Conservation (phyloP, 202 grass and related monocot genomes). For the Carex arenaria region DNA sequence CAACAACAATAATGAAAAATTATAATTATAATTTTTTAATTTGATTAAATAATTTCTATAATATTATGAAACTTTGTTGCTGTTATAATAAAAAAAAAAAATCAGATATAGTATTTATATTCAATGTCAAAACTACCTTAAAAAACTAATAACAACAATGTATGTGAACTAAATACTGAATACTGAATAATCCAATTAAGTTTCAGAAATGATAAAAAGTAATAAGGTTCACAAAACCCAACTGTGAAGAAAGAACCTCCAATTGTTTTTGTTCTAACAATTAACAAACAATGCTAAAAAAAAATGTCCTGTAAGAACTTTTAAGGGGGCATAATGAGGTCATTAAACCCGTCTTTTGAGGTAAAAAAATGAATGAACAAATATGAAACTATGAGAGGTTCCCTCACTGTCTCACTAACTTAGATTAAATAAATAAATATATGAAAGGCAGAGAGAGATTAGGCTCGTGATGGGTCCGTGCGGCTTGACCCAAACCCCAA, state of each 20-base stretch:
- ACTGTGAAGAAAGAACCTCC: too few species aligned
- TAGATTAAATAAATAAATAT: background rate
- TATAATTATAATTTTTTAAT: background rate
- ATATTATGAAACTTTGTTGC: background rate
- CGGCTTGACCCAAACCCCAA: constrained; percentile 20
- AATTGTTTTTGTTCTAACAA: too few species aligned
- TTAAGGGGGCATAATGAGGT: background rate
- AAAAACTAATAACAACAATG: background rate
- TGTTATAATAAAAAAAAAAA: background rate
- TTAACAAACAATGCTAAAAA: background rate
- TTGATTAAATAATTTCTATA: background rate
- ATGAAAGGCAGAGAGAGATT: background rate
- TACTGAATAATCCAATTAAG: too few species aligned
- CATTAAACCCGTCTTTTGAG: constrained; percentile 14
- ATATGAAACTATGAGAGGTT: background rate
- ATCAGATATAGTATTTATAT: background rate
- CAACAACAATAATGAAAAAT: too few species aligned
- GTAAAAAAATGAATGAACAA: background rate
- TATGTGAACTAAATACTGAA: background rate
- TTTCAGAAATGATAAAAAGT: background rate
- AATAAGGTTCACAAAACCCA: background rate
- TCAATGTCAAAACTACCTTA: too few species aligned
- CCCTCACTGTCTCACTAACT: background rate
- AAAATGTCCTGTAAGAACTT: background rate
- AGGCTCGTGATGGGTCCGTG: constrained; percentile 13